phyloP scores from a whole-genome alignment of 257 asterid genomes.

The Solanum ossicruentum region DNA sequence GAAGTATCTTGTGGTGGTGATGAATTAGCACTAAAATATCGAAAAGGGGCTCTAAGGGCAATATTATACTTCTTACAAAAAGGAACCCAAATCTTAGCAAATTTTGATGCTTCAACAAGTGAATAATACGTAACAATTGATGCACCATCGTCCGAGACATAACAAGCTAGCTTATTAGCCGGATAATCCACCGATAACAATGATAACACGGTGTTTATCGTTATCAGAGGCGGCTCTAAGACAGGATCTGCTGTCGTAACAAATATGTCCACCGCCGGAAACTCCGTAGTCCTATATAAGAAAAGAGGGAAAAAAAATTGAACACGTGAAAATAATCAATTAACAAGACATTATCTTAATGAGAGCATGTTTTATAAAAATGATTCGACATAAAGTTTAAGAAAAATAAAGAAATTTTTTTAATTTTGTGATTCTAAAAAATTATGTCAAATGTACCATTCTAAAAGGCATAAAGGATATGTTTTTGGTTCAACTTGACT shows the following conservation, averaged over 20 bases:
- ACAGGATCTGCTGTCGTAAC: slow-evolving; percentile 25
- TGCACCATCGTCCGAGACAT: slow-evolving; percentile 28
- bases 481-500: slow-evolving; percentile 3
- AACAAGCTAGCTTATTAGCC: slow-evolving; percentile 17
- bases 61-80: slow-evolving; percentile 18
- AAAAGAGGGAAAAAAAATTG: neutral
- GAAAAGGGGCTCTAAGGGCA: slow-evolving; percentile 23
- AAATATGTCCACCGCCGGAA: slow-evolving; percentile 24
- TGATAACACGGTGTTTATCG: slow-evolving; percentile 23
- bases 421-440: too few species aligned
- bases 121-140: slow-evolving; percentile 20
- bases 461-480: slow-evolving; percentile 10
- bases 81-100: slow-evolving; percentile 26
- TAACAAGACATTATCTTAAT: too few species aligned
- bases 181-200: slow-evolving; percentile 28
- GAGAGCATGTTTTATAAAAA: too few species aligned
- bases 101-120: slow-evolving; percentile 19
- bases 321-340: too few species aligned
- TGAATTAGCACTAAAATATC: slow-evolving; percentile 1
- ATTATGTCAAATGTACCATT: neutral
- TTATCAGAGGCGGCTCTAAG: slow-evolving; percentile 22
- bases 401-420: too few species aligned
- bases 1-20: neutral
- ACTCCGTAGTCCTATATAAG: neutral
- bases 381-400: too few species aligned